Base-by-base conservation (phyloP, 768 basidiomycete species). In the Suillus hirtellus region DNA sequence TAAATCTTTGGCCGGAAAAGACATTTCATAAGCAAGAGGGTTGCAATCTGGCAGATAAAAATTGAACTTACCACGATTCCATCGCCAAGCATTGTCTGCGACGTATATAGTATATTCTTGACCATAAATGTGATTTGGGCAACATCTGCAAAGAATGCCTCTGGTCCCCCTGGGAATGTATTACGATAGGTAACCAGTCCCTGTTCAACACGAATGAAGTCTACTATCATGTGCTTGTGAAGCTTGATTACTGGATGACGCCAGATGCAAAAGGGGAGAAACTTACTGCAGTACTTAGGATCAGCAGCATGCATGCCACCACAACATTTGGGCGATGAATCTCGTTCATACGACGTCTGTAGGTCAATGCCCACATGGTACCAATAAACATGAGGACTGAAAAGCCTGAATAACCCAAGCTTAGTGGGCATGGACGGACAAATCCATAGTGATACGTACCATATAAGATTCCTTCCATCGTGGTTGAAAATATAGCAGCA, bases 51-150 rank as follows among this genome's bases (percentile, higher is more conserved):
- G 3, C 9, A 7, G 10, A 38, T 12, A 37, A 2, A 44, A 27
- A 31, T 14, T 9, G 50, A 21, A 61, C 52, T 12, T n/a, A 61
- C 60, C 5, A 61, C n/a, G 0, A 61, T 40, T 1, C 27, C 60
- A 46, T 64, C 60, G 4, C 42, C 42, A 14, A 64, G 17, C 5
- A 61, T 37, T 4, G 63, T 61, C 54, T 69, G 60, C 14, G 67
- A 10, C n/a, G 21, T 59, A 35, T 68, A 71, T 7, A 73, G 49
- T 2, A 47, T 62, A 52, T 66, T 70, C 52, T 73, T 73, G 60
- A 69, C 67, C n/a, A 71, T 59, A 58, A 69, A 69, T 0, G 71
- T 70, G 4, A 50, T 60, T 50, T 75, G 61, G 43, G 64, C 63
- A 5, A 63, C 56, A 27, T 69, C 66, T 2, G 66, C 67, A 59